These are phyloP conservation scores for Coleophoma eucalyptorum DNA, from an alignment of 2,329 filamentous ascomycete species.

Conservation along the genomic window DNA sequence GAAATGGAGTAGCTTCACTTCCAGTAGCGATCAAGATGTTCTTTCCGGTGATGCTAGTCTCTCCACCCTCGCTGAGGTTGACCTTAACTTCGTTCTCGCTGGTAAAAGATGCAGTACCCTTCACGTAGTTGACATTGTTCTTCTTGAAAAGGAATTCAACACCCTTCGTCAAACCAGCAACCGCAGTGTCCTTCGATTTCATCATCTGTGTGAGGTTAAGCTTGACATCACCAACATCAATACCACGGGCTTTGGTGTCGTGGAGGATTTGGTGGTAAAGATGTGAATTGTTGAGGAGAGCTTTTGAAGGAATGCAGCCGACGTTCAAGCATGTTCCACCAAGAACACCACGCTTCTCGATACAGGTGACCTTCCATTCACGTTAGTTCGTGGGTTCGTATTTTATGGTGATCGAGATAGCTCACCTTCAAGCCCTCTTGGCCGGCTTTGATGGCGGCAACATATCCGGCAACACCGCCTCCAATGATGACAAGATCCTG, in stretches of 20 bases:
- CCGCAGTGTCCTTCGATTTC: slow-evolving; percentile 96
- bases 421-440: slow-evolving; percentile 93
- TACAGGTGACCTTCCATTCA: slow-evolving; percentile 74
- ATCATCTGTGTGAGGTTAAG: slow-evolving; percentile 94
- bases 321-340: slow-evolving; percentile 98
- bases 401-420: slow-evolving; percentile 3
- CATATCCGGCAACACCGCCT: slow-evolving; percentile 96
- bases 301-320: slow-evolving; percentile 98
- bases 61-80: slow-evolving; percentile 84
- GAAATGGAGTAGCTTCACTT: slow-evolving; percentile 93
- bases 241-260: slow-evolving; percentile 95
- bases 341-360: slow-evolving; percentile 94
- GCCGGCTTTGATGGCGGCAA: slow-evolving; percentile 97
- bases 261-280: slow-evolving; percentile 96
- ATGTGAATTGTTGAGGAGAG: slow-evolving; percentile 98
- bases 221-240: slow-evolving; percentile 95
- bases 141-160: slow-evolving; percentile 99
- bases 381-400: slow-evolving; percentile 11
- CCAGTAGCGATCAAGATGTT: slow-evolving; percentile 98
- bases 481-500: slow-evolving; percentile 98
- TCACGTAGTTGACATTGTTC: slow-evolving; percentile 97
- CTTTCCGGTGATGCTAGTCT: slow-evolving; percentile 83
- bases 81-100: slow-evolving; percentile 92
- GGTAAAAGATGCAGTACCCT: slow-evolving; percentile 83
- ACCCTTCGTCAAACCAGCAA: slow-evolving; percentile 87